phyloP scores from a whole-genome alignment of 2,329 filamentous ascomycete genomes.

The Venturia effusa region DNA sequence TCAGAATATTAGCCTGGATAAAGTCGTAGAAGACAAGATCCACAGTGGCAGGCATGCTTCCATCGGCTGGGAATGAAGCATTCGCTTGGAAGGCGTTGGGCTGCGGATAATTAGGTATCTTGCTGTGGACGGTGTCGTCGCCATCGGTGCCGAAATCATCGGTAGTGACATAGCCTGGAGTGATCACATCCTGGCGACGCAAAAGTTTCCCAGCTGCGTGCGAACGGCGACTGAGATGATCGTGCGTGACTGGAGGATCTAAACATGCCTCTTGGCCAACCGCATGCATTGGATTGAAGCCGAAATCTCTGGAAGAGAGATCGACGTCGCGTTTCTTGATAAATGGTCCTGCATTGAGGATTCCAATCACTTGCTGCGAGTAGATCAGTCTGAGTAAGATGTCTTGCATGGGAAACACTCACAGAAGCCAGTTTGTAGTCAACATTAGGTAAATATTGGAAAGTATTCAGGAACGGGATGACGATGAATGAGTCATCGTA shows the following conservation, averaged over 20 bases:
- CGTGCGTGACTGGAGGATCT: slow-evolving; percentile 31
- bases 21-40: slow-evolving; percentile 47
- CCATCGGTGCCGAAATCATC: slow-evolving; percentile 48
- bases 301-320: slow-evolving; percentile 22
- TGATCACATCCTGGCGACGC: slow-evolving; percentile 35
- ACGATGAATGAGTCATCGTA: slow-evolving; percentile 44
- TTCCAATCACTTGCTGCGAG: slow-evolving; percentile 22
- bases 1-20: slow-evolving; percentile 26
- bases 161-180: slow-evolving; percentile 43
- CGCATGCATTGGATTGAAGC: slow-evolving; percentile 25
- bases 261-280: slow-evolving; percentile 36
- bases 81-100: slow-evolving; percentile 42
- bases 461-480: slow-evolving; percentile 43
- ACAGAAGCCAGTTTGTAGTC: slow-evolving; percentile 34
- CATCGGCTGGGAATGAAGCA: slow-evolving; percentile 36
- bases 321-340: slow-evolving; percentile 21
- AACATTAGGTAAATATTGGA: slow-evolving; percentile 44
- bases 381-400: not conserved
- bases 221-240: slow-evolving; percentile 17
- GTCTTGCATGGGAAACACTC: not conserved
- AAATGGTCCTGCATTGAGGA: slow-evolving; percentile 35
- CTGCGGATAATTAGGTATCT: slow-evolving; percentile 36
- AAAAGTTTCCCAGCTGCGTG: slow-evolving; percentile 28
- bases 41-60: slow-evolving; percentile 32
- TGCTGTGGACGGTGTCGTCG: slow-evolving; percentile 44